A percentile compares a stretch with the other conserved stretches of the same genome.
Evolutionary conservation across 257 asterid genomes (phyloP).

Genomic region (Jacaranda copaia): DNA sequence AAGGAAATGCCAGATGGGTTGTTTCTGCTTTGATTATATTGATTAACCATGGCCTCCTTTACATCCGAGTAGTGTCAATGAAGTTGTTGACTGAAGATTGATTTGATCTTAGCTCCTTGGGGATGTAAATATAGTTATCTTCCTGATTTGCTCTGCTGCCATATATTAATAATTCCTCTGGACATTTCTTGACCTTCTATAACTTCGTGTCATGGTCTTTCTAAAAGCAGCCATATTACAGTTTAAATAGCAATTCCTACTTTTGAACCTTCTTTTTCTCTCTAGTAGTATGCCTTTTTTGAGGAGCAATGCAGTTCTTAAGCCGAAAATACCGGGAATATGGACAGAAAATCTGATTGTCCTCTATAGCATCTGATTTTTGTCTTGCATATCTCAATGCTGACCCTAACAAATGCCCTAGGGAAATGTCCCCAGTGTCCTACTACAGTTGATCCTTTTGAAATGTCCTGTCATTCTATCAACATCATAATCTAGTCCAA

Average conservation of each 20-base stretch:
- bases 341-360: not conserved
- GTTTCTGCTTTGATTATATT: not conserved
- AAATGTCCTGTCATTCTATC: not conserved
- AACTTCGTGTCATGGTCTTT: not conserved
- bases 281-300: conserved; percentile 9
- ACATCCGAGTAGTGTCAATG: not conserved
- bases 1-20: not conserved
- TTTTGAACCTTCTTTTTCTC: not conserved
- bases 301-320: not conserved
- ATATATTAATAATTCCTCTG: not conserved
- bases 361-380: conserved; percentile 1
- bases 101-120: not conserved
- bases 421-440: not conserved
- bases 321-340: not conserved
- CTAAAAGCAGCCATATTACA: not conserved
- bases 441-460: not conserved
- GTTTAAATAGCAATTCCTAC: not conserved
- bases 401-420: conserved; percentile 6
- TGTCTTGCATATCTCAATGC: not conserved
- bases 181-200: not conserved
- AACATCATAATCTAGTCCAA: not conserved
- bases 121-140: conserved; percentile 2
- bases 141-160: conserved; percentile 21
- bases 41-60: not conserved
- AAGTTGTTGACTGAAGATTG: not conserved